Percentiles rank a stretch among this genome's conserved stretches.
phyloP scores from a whole-genome alignment of 768 basidiomycete species.

The Scleroderma bovista region DNA sequence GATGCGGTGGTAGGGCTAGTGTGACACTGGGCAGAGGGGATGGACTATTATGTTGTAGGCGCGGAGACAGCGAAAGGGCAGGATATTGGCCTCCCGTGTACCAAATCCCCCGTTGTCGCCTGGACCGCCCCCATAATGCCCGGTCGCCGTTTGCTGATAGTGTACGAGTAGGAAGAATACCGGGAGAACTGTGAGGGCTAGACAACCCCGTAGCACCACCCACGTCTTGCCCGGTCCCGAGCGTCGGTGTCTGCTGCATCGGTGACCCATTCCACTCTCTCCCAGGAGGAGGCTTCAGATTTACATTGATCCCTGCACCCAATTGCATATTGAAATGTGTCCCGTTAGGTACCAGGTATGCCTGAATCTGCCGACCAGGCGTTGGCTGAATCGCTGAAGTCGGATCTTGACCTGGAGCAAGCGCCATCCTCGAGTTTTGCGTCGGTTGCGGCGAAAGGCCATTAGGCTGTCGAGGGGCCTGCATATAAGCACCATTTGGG shows the following conservation, averaged over 20 bases:
- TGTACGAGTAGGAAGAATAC: conserved; percentile 37
- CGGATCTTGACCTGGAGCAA: no score
- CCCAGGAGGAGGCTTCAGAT: conserved; percentile 33
- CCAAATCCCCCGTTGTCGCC: conserved; percentile 21
- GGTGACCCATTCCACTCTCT: conserved; percentile 35
- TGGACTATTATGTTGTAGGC: conserved; percentile 40
- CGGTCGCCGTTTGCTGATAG: conserved; percentile 55
- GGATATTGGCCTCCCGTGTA: conserved; percentile 37
- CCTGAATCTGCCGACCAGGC: no score
- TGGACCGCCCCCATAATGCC: conserved; percentile 11
- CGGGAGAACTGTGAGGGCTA: conserved; percentile 37
- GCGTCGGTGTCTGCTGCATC: conserved; percentile 18
- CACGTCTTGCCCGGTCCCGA: conserved; percentile 23
- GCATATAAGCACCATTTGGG: no score
- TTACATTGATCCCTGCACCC: conserved; percentile 19
- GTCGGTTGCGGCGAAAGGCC: no score
- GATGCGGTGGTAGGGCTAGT: conserved; percentile 31
- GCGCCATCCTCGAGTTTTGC: no score
- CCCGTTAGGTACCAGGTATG: conserved; percentile 20
- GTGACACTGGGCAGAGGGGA: conserved; percentile 39
- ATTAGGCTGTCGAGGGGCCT: no score
- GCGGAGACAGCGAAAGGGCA: conserved; percentile 44
- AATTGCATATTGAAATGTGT: conserved; percentile 27
- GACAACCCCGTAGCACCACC: conserved; percentile 22
- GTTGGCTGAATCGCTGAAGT: no score